Evolutionary conservation across 1,284 basidiomycete genomes (phyloP).

Genomic region (Lentinula novae-zelandiae): DNA sequence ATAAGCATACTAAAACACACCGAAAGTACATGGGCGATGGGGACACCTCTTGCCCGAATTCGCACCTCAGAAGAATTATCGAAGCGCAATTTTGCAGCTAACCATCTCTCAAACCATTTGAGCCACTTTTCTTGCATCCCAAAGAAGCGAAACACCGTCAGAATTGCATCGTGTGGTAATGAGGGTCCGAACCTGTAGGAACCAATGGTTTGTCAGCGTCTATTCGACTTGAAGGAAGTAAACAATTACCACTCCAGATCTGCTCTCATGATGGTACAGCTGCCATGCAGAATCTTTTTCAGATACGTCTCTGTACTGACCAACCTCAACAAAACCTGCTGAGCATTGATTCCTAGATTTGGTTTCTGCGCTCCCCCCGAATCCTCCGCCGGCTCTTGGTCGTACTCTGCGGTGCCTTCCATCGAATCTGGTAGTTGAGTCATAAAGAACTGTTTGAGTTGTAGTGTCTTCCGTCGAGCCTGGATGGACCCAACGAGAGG

Average conservation of each 20-base stretch:
- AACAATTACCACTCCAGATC: neutral
- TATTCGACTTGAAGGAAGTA: neutral
- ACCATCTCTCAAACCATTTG: neutral
- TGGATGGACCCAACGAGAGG: neutral
- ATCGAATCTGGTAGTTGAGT: neutral
- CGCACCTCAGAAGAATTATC: neutral
- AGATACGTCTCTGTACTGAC: neutral
- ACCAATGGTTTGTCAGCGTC: too few relatives aligned
- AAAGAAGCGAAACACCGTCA: neutral
- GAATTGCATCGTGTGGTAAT: neutral
- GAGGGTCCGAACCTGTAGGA: neutral
- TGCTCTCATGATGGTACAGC: slow-evolving; percentile 1
- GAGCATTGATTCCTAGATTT: neutral
- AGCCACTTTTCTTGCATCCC: neutral
- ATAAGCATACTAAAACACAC: neutral
- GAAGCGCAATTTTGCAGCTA: neutral
- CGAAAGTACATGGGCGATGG: slow-evolving; percentile 2
- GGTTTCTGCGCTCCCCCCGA: neutral
- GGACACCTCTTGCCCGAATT: neutral
- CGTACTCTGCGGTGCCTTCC: neutral
- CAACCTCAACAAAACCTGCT: slow-evolving; percentile 4
- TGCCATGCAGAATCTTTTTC: neutral
- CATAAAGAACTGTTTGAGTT: neutral
- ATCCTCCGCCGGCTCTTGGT: neutral
- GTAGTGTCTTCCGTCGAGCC: neutral